phyloP scores from a whole-genome alignment of 352 stramenopile species.

The Phytophthora multivora region DNA sequence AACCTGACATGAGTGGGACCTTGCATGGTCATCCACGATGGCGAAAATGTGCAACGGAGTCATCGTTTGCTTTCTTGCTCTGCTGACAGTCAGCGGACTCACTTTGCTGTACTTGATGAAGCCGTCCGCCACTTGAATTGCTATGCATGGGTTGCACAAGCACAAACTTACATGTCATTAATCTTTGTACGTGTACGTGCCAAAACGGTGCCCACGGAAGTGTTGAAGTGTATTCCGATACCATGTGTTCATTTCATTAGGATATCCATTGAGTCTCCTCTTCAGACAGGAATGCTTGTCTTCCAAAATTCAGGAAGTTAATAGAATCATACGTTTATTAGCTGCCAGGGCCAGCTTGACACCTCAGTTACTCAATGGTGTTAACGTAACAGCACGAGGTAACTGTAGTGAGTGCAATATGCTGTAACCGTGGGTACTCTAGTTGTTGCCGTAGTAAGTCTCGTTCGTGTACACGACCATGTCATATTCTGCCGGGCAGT shows the following conservation, averaged over 20 bases:
- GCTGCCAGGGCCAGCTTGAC: slow-evolving; percentile 6
- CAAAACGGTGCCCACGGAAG: too few relatives aligned
- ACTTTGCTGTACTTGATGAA: too few relatives aligned
- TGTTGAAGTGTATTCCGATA: too few relatives aligned
- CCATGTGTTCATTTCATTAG: too few relatives aligned
- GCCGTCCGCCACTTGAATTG: too few relatives aligned
- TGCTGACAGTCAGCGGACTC: neutral
- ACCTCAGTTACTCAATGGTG: slow-evolving; percentile 9
- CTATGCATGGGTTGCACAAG: too few relatives aligned
- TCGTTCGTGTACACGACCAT: slow-evolving; percentile 54
- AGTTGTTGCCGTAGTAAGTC: slow-evolving; percentile 51
- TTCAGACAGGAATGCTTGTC: too few relatives aligned
- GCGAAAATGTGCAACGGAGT: neutral
- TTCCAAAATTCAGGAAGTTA: neutral
- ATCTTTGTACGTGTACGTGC: too few relatives aligned
- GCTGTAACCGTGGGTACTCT: slow-evolving; percentile 17
- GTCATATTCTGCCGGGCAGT: slow-evolving; percentile 56
- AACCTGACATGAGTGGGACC: too few relatives aligned
- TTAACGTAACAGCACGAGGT: slow-evolving; percentile 18
- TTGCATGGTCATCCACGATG: slow-evolving; percentile 3
- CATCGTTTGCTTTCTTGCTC: neutral
- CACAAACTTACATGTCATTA: too few relatives aligned
- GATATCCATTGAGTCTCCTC: too few relatives aligned
- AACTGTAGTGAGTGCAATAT: slow-evolving; percentile 5
- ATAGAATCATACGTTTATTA: slow-evolving; percentile 41